Conservation (phyloP, 164 flowering plant species). For the Amborella trichopoda region DNA sequence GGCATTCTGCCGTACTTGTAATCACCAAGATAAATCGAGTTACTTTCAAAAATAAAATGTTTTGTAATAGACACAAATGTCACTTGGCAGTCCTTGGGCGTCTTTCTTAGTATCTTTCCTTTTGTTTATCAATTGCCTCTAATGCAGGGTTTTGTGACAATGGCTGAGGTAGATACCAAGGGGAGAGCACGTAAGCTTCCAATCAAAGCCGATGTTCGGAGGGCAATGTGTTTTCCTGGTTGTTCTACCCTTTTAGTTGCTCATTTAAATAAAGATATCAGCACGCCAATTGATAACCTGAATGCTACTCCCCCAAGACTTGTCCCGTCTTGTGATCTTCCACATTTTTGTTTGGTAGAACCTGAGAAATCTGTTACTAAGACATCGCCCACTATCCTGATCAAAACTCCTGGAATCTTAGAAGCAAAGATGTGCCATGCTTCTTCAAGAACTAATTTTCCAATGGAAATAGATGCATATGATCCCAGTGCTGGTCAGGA, state of each 20-base stretch:
- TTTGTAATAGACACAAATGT: too few species aligned
- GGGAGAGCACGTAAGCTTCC: conserved; percentile 73
- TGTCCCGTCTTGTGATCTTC: conserved; percentile 4
- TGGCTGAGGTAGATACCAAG: conserved; percentile 63
- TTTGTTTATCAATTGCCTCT: too few species aligned
- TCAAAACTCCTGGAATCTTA: conserved; percentile 9
- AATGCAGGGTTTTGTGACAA: conserved; percentile 60
- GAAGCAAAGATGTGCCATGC: conserved; percentile 4
- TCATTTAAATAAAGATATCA: conserved; percentile 35
- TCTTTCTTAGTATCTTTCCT: too few species aligned
- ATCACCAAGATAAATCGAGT: too few species aligned
- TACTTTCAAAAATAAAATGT: too few species aligned
- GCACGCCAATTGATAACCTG: conserved; percentile 5
- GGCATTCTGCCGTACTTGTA: too few species aligned
- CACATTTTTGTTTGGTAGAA: not conserved
- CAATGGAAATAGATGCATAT: not conserved
- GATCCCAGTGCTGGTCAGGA: conserved; percentile 2
- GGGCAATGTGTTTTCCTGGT: conserved; percentile 81
- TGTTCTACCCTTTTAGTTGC: conserved; percentile 83
- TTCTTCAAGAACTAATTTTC: conserved; percentile 4
- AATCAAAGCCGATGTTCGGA: conserved; percentile 59
- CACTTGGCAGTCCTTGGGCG: too few species aligned
- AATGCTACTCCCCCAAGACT: conserved; percentile 13
- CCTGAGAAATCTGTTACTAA: conserved; percentile 12
- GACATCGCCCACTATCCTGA: conserved; percentile 10